Percentiles rank a stretch among this genome's conserved stretches.
phyloP scores from a whole-genome alignment of 352 stramenopile species.

The Pythium rishiriense region DNA sequence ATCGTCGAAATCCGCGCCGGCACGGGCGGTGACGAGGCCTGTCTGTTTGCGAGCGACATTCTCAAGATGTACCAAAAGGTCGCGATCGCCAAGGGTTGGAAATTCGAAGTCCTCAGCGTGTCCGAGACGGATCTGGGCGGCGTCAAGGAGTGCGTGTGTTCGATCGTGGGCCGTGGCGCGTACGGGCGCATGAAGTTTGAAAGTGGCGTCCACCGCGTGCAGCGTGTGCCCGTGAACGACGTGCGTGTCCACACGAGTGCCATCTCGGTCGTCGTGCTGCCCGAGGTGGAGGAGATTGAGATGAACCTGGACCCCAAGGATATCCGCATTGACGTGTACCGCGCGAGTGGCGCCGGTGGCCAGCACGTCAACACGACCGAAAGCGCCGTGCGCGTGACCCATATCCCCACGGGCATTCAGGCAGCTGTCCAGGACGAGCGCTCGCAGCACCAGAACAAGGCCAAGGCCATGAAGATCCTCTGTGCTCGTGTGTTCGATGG shows the following conservation, averaged over 20 bases:
- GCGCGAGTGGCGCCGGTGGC: conserved; percentile 94
- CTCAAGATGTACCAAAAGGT: conserved; percentile 94
- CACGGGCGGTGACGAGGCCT: conserved; percentile 96
- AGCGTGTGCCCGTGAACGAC: conserved; percentile 97
- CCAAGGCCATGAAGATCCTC: conserved; percentile 97
- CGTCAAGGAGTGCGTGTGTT: conserved; percentile 81
- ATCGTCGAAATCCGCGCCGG: conserved; percentile 97
- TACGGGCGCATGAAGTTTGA: conserved; percentile 99
- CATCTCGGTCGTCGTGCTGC: conserved; percentile 97
- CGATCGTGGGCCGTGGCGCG: conserved; percentile 69
- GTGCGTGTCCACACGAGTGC: conserved; percentile 97
- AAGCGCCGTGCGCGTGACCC: conserved; percentile 95
- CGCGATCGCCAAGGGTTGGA: conserved; percentile 82
- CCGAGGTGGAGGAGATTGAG: conserved; percentile 86
- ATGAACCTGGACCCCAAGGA: conserved; percentile 93
- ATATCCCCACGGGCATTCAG: conserved; percentile 95
- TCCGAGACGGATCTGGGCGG: conserved; percentile 84
- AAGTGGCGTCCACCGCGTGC: conserved; percentile 96
- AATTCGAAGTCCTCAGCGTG: conserved; percentile 89
- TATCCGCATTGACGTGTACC: conserved; percentile 97
- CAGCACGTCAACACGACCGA: conserved; percentile 99
- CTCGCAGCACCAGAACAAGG: conserved; percentile 98
- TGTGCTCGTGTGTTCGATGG: conserved; percentile 95
- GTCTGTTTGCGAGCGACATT: conserved; percentile 94
- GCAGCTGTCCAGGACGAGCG: conserved; percentile 93